These are phyloP conservation scores for Carex arenaria DNA, from an alignment of 202 grass and related monocot species.

Conservation along the genomic window DNA sequence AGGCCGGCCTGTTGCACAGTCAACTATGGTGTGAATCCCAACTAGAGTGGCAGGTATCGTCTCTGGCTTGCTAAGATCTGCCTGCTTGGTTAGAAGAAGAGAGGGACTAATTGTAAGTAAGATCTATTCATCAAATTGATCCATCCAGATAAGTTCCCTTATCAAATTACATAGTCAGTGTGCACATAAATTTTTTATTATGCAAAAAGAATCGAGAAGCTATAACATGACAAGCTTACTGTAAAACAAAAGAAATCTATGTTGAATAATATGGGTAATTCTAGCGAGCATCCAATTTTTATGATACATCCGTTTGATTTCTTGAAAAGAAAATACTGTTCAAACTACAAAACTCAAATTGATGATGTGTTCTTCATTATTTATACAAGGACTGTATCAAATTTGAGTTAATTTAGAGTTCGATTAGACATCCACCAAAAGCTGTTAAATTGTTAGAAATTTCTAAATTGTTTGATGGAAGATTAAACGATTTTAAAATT, in stretches of 20 bases:
- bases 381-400: neutral
- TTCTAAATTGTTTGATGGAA: too few relatives aligned
- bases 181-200: neutral
- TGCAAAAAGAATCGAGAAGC: neutral
- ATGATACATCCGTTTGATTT: neutral
- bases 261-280: neutral
- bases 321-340: neutral
- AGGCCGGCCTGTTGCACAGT: slow-evolving; percentile 89
- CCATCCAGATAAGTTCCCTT: neutral
- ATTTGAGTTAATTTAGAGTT: too few relatives aligned
- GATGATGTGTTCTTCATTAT: neutral
- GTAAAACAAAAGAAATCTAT: neutral
- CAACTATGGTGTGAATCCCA: slow-evolving; percentile 81
- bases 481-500: neutral
- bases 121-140: neutral
- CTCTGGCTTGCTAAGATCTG: slow-evolving; percentile 92
- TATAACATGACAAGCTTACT: neutral
- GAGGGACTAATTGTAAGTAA: neutral
- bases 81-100: slow-evolving; percentile 42
- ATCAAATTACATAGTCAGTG: neutral
- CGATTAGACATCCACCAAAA: too few relatives aligned
- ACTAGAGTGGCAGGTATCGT: slow-evolving; percentile 92
- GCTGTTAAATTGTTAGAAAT: too few relatives aligned
- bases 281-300: neutral
- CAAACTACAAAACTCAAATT: neutral